Evolutionary conservation across 139 green algal genomes (phyloP), one percentile per base, ranked within the genome.

Genomic region (Limnomonas spitsbergensis): DNA sequence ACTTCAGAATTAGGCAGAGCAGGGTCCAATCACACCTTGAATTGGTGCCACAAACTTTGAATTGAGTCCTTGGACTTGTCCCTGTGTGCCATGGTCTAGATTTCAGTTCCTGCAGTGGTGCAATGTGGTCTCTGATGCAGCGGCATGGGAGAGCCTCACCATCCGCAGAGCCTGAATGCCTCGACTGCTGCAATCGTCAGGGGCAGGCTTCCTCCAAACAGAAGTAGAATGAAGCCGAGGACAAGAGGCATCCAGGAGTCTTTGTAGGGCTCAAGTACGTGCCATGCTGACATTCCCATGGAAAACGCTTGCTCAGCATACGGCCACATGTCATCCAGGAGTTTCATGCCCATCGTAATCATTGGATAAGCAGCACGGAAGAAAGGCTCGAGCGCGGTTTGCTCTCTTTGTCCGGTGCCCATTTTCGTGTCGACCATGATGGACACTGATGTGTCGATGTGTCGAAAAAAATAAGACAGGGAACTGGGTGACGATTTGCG

Each of bases 131-230:
- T n/a, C n/a, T n/a, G n/a, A n/a, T n/a, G n/a, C n/a, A n/a, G n/a
- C n/a, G n/a, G n/a, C n/a, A n/a, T n/a, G n/a, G n/a, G n/a, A n/a
- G n/a, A n/a, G n/a, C n/a, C 68, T 42, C 36, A 74, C 68, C 68
- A 74, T 74, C 68, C 68, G 42, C 35, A 74, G 14, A 74, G 68
- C 4, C 68, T n/a, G 68, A 74, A 74, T 9, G 68, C 68, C 36
- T 74, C 68, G 4, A 74, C 36, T 53, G 68, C 68, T 47, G 68
- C 68, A 32, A 74, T 74, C 4, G 68, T 74, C 4, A 74, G 36
- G 7, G 68, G 68, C 35, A 74, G 68, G 14, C 35, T 53, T 6
- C 68, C 68, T 6, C 68, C 68, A 37, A 72, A 72, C 27, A 72
- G 24, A 37, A 72, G 9, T 7, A 72, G 61, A 7, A 72, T 72